Evolutionary conservation across 2,329 filamentous ascomycete species (phyloP), one percentile per base, ranked within the genome.

Genomic region (Elsinoe arachidis): DNA sequence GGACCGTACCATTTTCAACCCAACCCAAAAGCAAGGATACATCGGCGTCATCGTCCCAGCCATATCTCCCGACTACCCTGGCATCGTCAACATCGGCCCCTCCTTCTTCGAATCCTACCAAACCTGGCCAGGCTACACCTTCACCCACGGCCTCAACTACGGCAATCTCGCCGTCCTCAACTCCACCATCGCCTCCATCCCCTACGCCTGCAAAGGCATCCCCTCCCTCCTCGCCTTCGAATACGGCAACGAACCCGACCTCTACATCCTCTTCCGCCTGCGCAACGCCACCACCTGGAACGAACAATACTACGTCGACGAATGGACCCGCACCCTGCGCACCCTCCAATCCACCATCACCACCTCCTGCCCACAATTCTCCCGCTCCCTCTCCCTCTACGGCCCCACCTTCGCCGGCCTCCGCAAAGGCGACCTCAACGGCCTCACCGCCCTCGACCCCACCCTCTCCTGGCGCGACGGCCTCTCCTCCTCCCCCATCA

Each of bases 221-320:
- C 70, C 72, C 2, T 68, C 69, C 10, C 80, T 75, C 55, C 69
- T 84, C 5, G 74, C 80, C 23, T 71, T 72, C 60, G 80, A 83
- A 64, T 80, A 85, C 61, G 83, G 84, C 38, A 86, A 86, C 63
- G 82, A 85, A 66, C 80, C 81, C 0, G 82, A 86, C 66, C 68
- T 85, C 6, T 85, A 72, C 67, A 14, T 35, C 23, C 47, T 52
- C 30, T 52, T 52, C 47, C 47, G 30, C 30, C 19, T 34, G 26
- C 47, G 47, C 47, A 52, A 52, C 30, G 76, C 77, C 15, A 78
- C 75, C 1, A 78, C 76, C 17, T 85, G 80, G 76, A 76, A 75
- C 56, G 82, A 84, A 63, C 68, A 67, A 14, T 71, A 73, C 33
- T 85, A 81, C 63, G 79, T 83, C 2, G 61, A 67, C 5, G 78